Evolutionary conservation across 139 green algal genomes (phyloP).

Genomic region (Medakamo hakoo): DNA sequence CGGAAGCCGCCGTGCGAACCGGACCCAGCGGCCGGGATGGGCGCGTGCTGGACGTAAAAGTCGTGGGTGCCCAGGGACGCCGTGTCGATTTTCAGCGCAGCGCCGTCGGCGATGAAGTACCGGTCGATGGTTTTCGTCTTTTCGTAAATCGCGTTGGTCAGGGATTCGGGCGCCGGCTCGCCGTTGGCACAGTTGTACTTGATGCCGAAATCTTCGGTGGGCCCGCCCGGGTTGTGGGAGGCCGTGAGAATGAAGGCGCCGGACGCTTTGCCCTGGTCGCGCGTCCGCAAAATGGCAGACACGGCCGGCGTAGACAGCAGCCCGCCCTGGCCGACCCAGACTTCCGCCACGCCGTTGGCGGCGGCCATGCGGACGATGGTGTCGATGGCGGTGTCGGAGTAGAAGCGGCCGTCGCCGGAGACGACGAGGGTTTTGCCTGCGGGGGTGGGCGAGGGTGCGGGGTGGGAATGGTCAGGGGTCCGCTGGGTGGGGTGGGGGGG

Average conservation of each 20-base stretch:
- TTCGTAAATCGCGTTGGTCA: slow-evolving; percentile 85
- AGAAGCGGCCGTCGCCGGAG: slow-evolving; percentile 83
- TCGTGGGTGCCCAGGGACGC: slow-evolving; percentile 31
- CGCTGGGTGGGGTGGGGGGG: not conserved
- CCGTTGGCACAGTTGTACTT: slow-evolving; percentile 91
- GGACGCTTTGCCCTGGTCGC: slow-evolving; percentile 41
- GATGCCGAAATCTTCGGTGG: slow-evolving; percentile 89
- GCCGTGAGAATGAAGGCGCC: slow-evolving; percentile 88
- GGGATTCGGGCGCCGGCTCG: slow-evolving; percentile 77
- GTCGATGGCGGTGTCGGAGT: slow-evolving; percentile 72
- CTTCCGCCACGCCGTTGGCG: slow-evolving; percentile 33
- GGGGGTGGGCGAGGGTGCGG: not conserved
- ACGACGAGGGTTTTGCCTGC: slow-evolving; percentile 56
- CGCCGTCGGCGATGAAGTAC: slow-evolving; percentile 54
- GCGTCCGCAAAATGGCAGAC: slow-evolving; percentile 69
- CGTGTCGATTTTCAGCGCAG: slow-evolving; percentile 73
- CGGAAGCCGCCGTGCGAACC: slow-evolving; percentile 68
- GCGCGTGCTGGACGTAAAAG: slow-evolving; percentile 10
- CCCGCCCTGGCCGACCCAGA: slow-evolving; percentile 26
- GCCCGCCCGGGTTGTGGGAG: slow-evolving; percentile 83
- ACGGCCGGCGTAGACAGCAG: slow-evolving; percentile 79
- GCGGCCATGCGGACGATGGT: slow-evolving; percentile 86
- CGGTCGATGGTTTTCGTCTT: slow-evolving; percentile 54
- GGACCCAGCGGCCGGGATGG: slow-evolving; percentile 26
- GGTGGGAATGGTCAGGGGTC: not conserved